A percentile compares a stretch with the other conserved stretches of the same genome.
These are phyloP conservation scores for Trichophyton benhamiae DNA, from an alignment of 2,329 filamentous ascomycete species.

Conservation along the genomic window DNA sequence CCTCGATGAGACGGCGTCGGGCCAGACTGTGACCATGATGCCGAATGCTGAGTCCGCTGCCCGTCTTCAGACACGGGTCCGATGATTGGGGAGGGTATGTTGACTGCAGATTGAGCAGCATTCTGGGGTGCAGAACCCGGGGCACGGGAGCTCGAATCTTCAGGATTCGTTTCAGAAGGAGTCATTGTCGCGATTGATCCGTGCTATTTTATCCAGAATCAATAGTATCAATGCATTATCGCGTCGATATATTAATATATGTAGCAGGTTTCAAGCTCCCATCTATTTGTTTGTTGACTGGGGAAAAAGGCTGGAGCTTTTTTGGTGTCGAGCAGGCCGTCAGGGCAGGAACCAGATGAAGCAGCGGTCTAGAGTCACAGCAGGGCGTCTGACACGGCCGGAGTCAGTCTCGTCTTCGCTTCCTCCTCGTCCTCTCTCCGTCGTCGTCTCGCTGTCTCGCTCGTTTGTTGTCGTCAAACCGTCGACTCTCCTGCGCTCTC, in stretches of 20 bases:
- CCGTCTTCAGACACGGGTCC: slow-evolving; percentile 44
- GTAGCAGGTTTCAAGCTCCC: background rate
- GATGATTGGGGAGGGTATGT: slow-evolving; percentile 62
- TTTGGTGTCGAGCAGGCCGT: background rate
- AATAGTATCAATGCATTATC: background rate
- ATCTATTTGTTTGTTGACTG: background rate
- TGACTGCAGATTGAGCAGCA: slow-evolving; percentile 25
- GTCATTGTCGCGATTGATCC: slow-evolving; percentile 9
- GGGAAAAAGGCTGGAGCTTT: background rate
- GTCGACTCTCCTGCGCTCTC: too few species aligned
- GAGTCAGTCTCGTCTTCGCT: too few species aligned
- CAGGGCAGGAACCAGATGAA: background rate
- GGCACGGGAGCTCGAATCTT: background rate
- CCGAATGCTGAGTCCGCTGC: slow-evolving; percentile 23
- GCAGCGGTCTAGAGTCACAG: too few species aligned
- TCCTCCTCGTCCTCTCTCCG: background rate
- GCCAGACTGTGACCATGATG: slow-evolving; percentile 37
- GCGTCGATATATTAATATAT: background rate
- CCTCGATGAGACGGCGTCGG: slow-evolving; percentile 46
- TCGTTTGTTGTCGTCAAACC: too few species aligned
- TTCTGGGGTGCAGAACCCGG: slow-evolving; percentile 1
- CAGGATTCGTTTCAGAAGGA: background rate
- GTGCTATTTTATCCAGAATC: background rate
- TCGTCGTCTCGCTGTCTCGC: background rate
- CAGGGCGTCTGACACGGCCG: too few species aligned